phyloP scores from a whole-genome alignment of 2,329 filamentous ascomycete genomes.

The Sarocladium brachiariae region DNA sequence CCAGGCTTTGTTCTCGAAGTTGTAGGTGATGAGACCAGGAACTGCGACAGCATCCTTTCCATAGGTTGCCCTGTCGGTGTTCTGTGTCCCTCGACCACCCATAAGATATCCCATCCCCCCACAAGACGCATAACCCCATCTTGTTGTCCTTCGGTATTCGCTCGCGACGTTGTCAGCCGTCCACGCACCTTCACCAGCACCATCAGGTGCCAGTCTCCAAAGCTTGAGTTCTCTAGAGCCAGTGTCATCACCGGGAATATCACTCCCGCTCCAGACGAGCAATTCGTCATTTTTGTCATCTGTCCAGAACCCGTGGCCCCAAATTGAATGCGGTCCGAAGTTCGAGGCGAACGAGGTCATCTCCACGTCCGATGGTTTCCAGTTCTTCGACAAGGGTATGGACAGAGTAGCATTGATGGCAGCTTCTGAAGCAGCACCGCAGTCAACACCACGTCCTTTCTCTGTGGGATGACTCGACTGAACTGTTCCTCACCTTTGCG shows the following conservation, averaged over 20 bases:
- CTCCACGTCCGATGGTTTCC: background rate
- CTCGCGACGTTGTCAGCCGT: background rate
- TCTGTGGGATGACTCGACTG: no score
- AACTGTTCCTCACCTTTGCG: background rate
- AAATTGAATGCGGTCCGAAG: background rate
- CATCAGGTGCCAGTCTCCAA: background rate
- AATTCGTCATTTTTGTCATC: background rate
- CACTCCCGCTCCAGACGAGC: slow-evolving; percentile 3
- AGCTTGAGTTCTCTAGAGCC: slow-evolving; percentile 2
- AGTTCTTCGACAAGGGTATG: background rate
- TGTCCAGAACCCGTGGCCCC: background rate
- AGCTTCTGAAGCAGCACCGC: no score
- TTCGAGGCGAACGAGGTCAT: background rate
- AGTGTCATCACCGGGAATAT: background rate
- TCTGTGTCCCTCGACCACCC: background rate
- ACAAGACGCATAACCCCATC: background rate
- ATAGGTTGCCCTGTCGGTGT: background rate
- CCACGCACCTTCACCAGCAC: background rate
- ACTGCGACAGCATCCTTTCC: background rate
- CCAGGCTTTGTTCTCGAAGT: background rate
- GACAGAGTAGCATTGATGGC: slow-evolving; percentile 1
- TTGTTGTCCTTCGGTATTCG: background rate
- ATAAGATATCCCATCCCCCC: background rate
- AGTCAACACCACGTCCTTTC: no score
- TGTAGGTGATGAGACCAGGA: background rate